These are phyloP conservation scores for Colletotrichum sp. DNA, from an alignment of 2,329 filamentous ascomycete genomes.

Conservation along the genomic window DNA sequence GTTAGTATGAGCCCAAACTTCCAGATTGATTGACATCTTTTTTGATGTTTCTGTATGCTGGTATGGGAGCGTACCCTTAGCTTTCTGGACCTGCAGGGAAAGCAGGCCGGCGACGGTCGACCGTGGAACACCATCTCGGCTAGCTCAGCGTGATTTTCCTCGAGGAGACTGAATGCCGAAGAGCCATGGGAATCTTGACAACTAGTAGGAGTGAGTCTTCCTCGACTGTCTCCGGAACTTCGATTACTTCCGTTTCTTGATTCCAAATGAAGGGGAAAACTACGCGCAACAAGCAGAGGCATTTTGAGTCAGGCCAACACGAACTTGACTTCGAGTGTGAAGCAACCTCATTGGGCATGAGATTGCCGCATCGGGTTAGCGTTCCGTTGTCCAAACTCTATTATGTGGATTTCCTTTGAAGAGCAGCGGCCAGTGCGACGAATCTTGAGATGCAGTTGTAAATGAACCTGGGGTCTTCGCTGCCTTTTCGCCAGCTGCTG, in stretches of 20 bases:
- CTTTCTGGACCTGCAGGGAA: constrained; percentile 28
- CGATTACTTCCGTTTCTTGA: not conserved
- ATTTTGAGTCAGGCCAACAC: not conserved
- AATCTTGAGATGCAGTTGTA: not conserved
- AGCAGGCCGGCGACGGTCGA: constrained; percentile 25
- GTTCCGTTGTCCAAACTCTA: not conserved
- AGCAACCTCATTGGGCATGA: not conserved
- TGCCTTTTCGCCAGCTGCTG: not conserved
- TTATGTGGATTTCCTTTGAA: not conserved
- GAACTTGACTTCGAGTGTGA: not conserved
- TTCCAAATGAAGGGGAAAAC: not conserved
- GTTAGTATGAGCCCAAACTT: not conserved
- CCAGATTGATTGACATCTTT: not conserved
- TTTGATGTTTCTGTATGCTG: no score
- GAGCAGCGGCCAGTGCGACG: not conserved
- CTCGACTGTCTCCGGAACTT: not conserved
- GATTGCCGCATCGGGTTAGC: not conserved
- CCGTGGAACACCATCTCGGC: constrained; percentile 27
- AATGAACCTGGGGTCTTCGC: not conserved
- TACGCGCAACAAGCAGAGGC: not conserved
- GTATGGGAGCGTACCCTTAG: constrained; percentile 19
- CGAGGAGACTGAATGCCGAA: not conserved
- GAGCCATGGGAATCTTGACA: not conserved
- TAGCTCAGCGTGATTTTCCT: not conserved
- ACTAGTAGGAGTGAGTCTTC: not conserved